Percentiles rank a stretch among this genome's conserved stretches.
Conservation (phyloP, 1,284 basidiomycete species). For the Porogramme epimiltina region DNA sequence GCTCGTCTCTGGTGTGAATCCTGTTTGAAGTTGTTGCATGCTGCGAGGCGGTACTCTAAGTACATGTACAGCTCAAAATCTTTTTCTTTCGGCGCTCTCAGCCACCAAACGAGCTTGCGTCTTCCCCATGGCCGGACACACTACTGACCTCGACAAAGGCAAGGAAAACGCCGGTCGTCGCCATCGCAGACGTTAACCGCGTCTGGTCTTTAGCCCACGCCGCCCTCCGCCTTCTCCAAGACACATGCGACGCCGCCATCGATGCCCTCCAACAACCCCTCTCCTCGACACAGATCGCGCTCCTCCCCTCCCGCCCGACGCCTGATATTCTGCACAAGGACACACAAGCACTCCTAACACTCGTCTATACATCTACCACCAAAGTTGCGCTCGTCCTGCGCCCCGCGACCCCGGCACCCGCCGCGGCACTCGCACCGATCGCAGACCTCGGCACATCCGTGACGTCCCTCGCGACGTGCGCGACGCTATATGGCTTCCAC, state of each 20-base stretch:
- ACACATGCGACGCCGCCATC: slow-evolving; percentile 50
- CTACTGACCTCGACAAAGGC: slow-evolving; percentile 24
- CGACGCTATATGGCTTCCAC: slow-evolving; percentile 52
- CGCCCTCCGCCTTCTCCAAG: slow-evolving; percentile 27
- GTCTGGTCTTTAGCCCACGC: slow-evolving; percentile 24
- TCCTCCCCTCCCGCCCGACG: slow-evolving; percentile 30
- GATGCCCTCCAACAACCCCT: slow-evolving; percentile 29
- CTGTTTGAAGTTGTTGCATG: too few relatives aligned
- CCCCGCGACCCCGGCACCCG: slow-evolving; percentile 56
- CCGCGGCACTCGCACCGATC: slow-evolving; percentile 55
- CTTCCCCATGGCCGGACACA: slow-evolving; percentile 14
- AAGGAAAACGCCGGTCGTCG: slow-evolving; percentile 4
- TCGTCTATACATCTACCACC: slow-evolving; percentile 62
- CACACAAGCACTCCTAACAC: slow-evolving; percentile 57
- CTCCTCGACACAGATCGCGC: slow-evolving; percentile 12
- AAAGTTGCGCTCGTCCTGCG: slow-evolving; percentile 70
- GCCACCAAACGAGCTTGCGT: too few relatives aligned
- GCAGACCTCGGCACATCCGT: slow-evolving; percentile 58
- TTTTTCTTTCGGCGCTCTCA: background rate
- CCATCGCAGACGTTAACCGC: slow-evolving; percentile 11
- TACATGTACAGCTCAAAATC: too few relatives aligned
- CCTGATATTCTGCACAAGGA: slow-evolving; percentile 53
- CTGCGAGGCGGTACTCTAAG: too few relatives aligned
- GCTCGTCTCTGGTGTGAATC: too few relatives aligned
- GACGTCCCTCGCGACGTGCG: slow-evolving; percentile 60